These are phyloP conservation scores for Wallacemonas sp. DNA, from an alignment of 208 protist genomes.

Conservation along the genomic window DNA sequence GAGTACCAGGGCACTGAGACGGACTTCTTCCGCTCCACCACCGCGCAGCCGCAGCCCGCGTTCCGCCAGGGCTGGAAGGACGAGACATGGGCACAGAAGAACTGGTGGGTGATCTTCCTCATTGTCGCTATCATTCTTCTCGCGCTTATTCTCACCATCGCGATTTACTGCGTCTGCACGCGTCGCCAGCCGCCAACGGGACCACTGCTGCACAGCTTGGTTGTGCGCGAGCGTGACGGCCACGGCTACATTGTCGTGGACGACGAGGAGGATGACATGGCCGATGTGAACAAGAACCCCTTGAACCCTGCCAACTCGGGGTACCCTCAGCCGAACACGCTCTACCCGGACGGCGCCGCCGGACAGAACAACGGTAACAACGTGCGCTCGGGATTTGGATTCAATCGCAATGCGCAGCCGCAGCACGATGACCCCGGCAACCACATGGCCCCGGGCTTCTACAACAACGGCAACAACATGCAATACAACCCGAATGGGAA, in stretches of 20 bases:
- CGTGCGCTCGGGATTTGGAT: conserved; percentile 11
- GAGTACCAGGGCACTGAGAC: conserved; percentile 27
- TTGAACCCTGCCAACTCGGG: not conserved
- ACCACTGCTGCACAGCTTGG: conserved; percentile 35
- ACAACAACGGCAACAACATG: conserved; percentile 12
- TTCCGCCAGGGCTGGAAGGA: conserved; percentile 53
- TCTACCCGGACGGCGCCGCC: not conserved
- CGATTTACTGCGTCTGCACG: conserved; percentile 43
- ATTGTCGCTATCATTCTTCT: conserved; percentile 30
- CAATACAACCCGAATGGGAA: conserved; percentile 17
- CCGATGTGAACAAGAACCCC: conserved; percentile 3
- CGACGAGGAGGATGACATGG: conserved; percentile 16
- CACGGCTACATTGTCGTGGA: conserved; percentile 21
- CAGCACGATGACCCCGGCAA: conserved; percentile 5
- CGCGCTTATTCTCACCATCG: conserved; percentile 25
- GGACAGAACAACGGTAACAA: not conserved
- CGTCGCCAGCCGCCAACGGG: conserved; percentile 5
- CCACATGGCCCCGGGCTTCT: conserved; percentile 23
- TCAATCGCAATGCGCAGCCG: conserved; percentile 5
- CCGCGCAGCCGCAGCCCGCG: conserved; percentile 21
- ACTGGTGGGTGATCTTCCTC: conserved; percentile 53
- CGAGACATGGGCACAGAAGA: conserved; percentile 43
- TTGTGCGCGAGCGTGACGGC: conserved; percentile 48
- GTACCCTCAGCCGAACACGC: too few species aligned
- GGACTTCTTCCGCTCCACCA: conserved; percentile 13